phyloP scores from a whole-genome alignment of 352 stramenopile genomes.

The Phytophthora boehmeriae region DNA sequence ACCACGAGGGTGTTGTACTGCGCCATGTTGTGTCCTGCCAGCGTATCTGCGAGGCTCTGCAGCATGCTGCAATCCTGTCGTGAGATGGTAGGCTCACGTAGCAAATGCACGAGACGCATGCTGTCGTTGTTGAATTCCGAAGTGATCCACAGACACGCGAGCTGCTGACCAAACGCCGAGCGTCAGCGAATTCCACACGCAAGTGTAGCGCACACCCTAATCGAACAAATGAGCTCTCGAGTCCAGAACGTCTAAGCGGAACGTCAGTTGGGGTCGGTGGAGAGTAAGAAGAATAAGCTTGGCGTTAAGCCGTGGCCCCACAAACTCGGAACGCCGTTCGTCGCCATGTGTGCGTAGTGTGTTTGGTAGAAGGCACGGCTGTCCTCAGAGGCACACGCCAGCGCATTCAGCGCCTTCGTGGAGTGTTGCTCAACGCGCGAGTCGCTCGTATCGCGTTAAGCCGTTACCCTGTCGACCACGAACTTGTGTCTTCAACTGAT shows the following conservation, averaged over 20 bases:
- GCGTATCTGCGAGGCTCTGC: slow-evolving; percentile 37
- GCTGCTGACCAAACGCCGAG: background rate
- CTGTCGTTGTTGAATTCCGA: slow-evolving; percentile 10
- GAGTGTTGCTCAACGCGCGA: no score
- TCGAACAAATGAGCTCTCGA: background rate
- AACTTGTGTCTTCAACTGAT: no score
- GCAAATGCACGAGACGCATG: slow-evolving; percentile 39
- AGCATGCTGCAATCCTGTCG: slow-evolving; percentile 41
- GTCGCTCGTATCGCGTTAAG: no score
- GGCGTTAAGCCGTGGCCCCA: no score
- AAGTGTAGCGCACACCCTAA: background rate
- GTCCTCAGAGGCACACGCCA: no score
- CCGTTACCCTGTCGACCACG: no score
- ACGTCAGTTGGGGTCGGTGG: background rate
- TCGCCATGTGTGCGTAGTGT: background rate
- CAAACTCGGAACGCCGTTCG: background rate
- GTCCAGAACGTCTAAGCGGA: background rate
- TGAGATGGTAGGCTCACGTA: slow-evolving; percentile 37
- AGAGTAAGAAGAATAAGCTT: slow-evolving; percentile 4
- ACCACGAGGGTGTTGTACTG: slow-evolving; percentile 61
- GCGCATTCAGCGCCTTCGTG: no score
- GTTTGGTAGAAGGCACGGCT: no score
- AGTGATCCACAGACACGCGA: slow-evolving; percentile 3
- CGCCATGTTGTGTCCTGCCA: slow-evolving; percentile 51
- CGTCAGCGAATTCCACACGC: background rate